Evolutionary conservation across 139 green algal species (phyloP).

Genomic region (Tetraselmis chui): DNA sequence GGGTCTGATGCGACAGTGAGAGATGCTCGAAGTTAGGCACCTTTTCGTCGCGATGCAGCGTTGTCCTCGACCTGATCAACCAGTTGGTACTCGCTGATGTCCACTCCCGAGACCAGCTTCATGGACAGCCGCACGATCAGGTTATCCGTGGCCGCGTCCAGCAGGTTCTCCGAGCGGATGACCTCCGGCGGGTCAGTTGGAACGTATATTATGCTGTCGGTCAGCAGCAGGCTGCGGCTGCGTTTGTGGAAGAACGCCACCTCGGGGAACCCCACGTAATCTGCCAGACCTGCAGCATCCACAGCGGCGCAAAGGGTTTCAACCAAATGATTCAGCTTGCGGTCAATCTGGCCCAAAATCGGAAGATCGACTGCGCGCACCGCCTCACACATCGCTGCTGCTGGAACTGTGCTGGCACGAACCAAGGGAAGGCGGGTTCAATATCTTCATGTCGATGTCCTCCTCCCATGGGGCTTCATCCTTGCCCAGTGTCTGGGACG

Average conservation of each 20-base stretch:
- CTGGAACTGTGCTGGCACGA: not conserved
- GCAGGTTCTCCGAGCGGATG: slow-evolving; percentile 20
- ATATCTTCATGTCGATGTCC: slow-evolving; percentile 72
- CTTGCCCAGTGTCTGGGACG: not conserved
- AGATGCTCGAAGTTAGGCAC: not conserved
- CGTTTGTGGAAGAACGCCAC: slow-evolving; percentile 79
- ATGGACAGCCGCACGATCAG: not conserved
- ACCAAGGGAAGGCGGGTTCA: slow-evolving; percentile 35
- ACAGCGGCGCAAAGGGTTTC: not conserved
- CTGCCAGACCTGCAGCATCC: not conserved
- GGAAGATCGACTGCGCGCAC: not conserved
- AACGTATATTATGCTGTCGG: slow-evolving; percentile 75
- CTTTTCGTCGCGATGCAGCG: not conserved
- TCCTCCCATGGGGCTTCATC: slow-evolving; percentile 52
- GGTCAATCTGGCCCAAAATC: not conserved
- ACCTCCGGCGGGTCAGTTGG: slow-evolving; percentile 44
- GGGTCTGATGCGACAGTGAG: not conserved
- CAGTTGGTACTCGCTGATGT: not conserved
- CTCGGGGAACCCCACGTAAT: slow-evolving; percentile 39
- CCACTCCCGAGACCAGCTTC: not conserved
- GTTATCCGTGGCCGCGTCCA: slow-evolving; percentile 14
- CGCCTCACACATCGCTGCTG: not conserved
- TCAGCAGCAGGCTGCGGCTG: slow-evolving; percentile 71
- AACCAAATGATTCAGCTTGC: not conserved
- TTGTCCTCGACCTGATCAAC: not conserved